Conservation (phyloP, 345 rosid genomes). For the Camelina neglecta region DNA sequence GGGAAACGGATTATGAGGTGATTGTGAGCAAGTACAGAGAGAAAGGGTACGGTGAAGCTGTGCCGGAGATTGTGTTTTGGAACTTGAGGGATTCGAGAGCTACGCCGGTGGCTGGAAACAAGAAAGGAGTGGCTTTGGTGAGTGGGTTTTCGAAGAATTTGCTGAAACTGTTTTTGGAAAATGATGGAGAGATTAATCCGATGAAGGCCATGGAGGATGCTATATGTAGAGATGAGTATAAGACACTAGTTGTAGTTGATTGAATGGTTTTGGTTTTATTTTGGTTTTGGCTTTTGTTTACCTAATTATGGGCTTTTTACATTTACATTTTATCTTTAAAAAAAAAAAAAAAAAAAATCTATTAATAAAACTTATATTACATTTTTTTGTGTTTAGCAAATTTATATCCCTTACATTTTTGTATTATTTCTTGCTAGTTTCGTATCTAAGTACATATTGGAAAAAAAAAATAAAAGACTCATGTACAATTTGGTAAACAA, state of each 20-base stretch:
- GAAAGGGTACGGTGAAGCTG: slow-evolving; percentile 54
- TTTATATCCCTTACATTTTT: no score
- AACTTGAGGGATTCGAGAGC: slow-evolving; percentile 58
- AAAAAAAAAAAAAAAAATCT: no score
- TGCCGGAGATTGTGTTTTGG: slow-evolving; percentile 74
- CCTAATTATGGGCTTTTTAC: no score
- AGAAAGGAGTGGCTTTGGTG: slow-evolving; percentile 62
- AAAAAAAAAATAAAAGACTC: no score
- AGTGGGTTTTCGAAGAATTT: slow-evolving; percentile 74
- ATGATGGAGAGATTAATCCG: slow-evolving; percentile 49
- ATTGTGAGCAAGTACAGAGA: slow-evolving; percentile 51
- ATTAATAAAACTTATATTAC: no score
- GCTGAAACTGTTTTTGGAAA: slow-evolving; percentile 57
- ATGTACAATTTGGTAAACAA: no score
- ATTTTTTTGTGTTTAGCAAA: no score
- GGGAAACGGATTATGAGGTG: slow-evolving; percentile 60
- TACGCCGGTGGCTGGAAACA: slow-evolving; percentile 49
- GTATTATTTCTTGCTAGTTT: no score
- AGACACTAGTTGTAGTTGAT: slow-evolving; percentile 49
- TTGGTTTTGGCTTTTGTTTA: no score
- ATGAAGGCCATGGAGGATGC: slow-evolving; percentile 51
- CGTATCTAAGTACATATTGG: no score
- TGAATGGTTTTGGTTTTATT: not conserved
- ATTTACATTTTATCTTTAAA: no score
- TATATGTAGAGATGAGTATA: slow-evolving; percentile 54